Evolutionary conservation across 805 yeast genomes (phyloP).

Genomic region (Candida namnaoensis): DNA sequence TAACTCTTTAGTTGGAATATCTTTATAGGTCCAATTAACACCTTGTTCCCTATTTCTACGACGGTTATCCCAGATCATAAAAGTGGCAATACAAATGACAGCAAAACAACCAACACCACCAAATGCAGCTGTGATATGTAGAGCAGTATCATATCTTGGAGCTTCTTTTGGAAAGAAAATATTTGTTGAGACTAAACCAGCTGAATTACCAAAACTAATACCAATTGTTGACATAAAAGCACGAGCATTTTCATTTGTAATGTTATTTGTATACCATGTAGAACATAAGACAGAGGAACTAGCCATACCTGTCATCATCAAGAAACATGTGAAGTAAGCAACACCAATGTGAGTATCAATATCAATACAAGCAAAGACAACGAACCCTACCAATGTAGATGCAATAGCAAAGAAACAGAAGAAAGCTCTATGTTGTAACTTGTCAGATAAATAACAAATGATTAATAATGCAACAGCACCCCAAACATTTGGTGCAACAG

Average conservation of each 20-base stretch:
- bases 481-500: constrained; percentile 41
- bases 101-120: constrained; percentile 34
- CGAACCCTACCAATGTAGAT: constrained; percentile 37
- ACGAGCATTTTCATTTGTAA: constrained; percentile 35
- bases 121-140: constrained; percentile 36
- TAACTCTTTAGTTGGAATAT: constrained; percentile 32
- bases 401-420: constrained; percentile 29
- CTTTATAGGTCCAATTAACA: constrained; percentile 26
- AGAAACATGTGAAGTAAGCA: constrained; percentile 34
- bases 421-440: constrained; percentile 25
- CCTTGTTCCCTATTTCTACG: constrained; percentile 31
- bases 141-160: constrained; percentile 44
- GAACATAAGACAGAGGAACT: constrained; percentile 41
- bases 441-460: constrained; percentile 33
- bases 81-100: constrained; percentile 17
- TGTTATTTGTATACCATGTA: constrained; percentile 43
- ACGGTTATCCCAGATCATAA: constrained; percentile 33
- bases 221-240: constrained; percentile 39
- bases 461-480: constrained; percentile 35
- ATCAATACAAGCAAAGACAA: constrained; percentile 37
- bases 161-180: constrained; percentile 42
- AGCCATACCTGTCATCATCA: constrained; percentile 40
- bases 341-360: constrained; percentile 26
- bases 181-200: constrained; percentile 46
- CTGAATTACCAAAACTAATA: constrained; percentile 48